Conservation (phyloP, 2,329 filamentous ascomycete genomes). For the Claviceps sp. region DNA sequence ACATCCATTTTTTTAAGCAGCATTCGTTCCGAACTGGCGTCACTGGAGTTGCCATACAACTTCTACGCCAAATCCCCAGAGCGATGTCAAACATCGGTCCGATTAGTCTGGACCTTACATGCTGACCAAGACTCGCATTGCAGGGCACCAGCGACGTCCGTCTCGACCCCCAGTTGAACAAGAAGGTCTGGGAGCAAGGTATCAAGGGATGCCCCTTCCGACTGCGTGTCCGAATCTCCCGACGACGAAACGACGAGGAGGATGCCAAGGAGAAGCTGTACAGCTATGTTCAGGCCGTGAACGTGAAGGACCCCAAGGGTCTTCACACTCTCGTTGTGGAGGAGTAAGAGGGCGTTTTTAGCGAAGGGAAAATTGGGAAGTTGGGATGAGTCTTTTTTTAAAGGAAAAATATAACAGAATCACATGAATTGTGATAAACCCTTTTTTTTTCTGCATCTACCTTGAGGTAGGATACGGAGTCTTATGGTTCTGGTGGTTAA, state of each 20-base stretch:
- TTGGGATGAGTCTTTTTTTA: slow-evolving; percentile 26
- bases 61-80: no score
- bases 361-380: slow-evolving; percentile 14
- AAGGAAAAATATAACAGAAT: slow-evolving; percentile 15
- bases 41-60: no score
- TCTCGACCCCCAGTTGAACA: slow-evolving; percentile 97
- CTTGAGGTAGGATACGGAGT: neutral
- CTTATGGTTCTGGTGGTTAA: neutral
- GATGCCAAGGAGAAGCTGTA: slow-evolving; percentile 99
- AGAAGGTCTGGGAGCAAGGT: slow-evolving; percentile 99
- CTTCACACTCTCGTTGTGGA: slow-evolving; percentile 82
- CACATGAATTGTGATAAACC: slow-evolving; percentile 21
- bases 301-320: slow-evolving; percentile 98
- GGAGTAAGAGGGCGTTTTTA: slow-evolving; percentile 37
- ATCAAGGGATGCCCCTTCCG: slow-evolving; percentile 98
- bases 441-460: slow-evolving; percentile 4
- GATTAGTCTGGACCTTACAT: neutral
- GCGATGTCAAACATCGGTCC: no score
- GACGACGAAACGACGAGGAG: slow-evolving; percentile 99
- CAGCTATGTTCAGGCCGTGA: slow-evolving; percentile 98
- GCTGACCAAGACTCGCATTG: slow-evolving; percentile 11
- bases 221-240: slow-evolving; percentile 94
- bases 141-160: slow-evolving; percentile 96
- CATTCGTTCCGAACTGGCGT: no score
- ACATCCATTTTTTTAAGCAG: neutral